phyloP scores from a whole-genome alignment of 2,329 filamentous ascomycete genomes.

The Penicillium sp. region DNA sequence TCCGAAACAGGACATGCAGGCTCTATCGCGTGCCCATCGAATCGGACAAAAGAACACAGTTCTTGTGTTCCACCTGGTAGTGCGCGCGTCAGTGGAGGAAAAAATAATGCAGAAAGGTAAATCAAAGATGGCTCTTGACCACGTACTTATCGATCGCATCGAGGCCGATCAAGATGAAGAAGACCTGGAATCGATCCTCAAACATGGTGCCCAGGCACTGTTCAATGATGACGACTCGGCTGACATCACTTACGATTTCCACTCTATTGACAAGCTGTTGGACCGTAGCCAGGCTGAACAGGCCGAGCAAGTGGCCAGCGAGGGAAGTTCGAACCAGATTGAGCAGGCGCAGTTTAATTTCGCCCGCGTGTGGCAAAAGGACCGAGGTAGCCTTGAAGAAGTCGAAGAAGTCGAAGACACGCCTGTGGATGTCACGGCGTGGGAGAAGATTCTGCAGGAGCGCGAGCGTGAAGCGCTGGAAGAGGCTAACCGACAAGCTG shows the following conservation, averaged over 20 bases:
- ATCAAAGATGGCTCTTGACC: constrained; percentile 93
- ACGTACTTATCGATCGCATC: constrained; percentile 90
- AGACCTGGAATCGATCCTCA: constrained; percentile 83
- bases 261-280: constrained; percentile 84
- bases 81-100: constrained; percentile 83
- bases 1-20: constrained; percentile 95
- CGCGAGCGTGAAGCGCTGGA: constrained; percentile 75
- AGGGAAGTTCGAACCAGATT: constrained; percentile 21
- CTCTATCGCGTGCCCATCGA: constrained; percentile 86
- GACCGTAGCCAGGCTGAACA: constrained; percentile 80
- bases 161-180: constrained; percentile 76
- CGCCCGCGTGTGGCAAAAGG: constrained; percentile 88
- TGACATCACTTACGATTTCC: constrained; percentile 76
- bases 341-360: constrained; percentile 83
- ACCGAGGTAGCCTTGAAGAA: constrained; percentile 64
- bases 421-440: constrained; percentile 66
- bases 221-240: constrained; percentile 70
- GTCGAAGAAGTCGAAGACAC: constrained; percentile 50
- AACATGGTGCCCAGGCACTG: constrained; percentile 79
- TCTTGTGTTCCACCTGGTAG: constrained; percentile 91
- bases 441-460: constrained; percentile 85
- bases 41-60: constrained; percentile 97
- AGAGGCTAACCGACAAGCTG: constrained; percentile 64
- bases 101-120: constrained; percentile 94
- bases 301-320: constrained; percentile 57